Conservation (phyloP, 2,329 filamentous ascomycete genomes). For the Exophiala xenobiotica region DNA sequence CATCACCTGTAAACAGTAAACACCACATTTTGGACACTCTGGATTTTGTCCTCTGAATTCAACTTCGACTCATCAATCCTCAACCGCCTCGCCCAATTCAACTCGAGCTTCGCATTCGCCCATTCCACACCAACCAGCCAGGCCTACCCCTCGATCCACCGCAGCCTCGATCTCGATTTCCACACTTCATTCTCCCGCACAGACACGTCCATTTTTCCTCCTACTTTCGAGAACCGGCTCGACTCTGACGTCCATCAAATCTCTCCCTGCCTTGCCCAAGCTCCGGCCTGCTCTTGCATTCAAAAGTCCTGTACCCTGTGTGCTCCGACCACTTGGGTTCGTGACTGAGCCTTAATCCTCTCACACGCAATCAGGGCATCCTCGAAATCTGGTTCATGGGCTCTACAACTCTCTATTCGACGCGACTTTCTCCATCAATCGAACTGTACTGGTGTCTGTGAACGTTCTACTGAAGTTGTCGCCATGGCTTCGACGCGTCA, state of each 20-base stretch:
- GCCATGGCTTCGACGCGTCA: slow-evolving; percentile 33
- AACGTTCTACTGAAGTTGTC: slow-evolving; percentile 11
- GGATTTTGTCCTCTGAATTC: too few species aligned
- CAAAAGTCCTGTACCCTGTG: slow-evolving; percentile 5
- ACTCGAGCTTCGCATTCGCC: not conserved
- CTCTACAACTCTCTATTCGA: slow-evolving; percentile 10
- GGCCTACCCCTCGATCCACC: slow-evolving; percentile 14
- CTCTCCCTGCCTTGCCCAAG: slow-evolving; percentile 20
- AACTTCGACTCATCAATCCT: too few species aligned
- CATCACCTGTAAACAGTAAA: slow-evolving; percentile 3
- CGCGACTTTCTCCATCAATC: slow-evolving; percentile 23
- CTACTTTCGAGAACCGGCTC: slow-evolving; percentile 12
- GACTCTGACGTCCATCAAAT: slow-evolving; percentile 20
- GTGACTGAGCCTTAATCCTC: slow-evolving; percentile 6
- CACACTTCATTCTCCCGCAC: slow-evolving; percentile 19
- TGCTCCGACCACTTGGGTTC: slow-evolving; percentile 4
- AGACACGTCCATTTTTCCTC: slow-evolving; percentile 23
- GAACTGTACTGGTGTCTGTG: slow-evolving; percentile 14
- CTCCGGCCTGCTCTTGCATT: slow-evolving; percentile 14
- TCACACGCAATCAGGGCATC: slow-evolving; percentile 7
- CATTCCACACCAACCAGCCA: not conserved
- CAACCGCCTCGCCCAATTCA: slow-evolving; percentile 2
- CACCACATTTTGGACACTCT: not conserved
- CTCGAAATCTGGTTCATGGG: slow-evolving; percentile 20
- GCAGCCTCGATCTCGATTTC: slow-evolving; percentile 15